These are phyloP conservation scores for Xylariaceae sp. DNA, from an alignment of 2,329 filamentous ascomycete species.

Conservation along the genomic window DNA sequence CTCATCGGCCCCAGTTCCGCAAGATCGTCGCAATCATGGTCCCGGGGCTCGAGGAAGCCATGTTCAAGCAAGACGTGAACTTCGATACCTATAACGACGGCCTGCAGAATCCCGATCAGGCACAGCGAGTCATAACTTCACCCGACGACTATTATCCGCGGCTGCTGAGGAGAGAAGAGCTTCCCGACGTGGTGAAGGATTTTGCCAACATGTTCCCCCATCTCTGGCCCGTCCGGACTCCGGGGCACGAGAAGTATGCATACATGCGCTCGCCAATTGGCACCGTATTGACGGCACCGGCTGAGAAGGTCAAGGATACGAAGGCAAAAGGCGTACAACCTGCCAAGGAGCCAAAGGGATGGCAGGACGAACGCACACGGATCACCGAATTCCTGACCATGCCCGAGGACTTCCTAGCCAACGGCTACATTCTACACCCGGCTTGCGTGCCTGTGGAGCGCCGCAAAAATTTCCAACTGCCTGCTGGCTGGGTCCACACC, in stretches of 20 bases:
- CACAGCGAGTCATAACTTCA: constrained; percentile 31
- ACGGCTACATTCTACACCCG: constrained; percentile 80
- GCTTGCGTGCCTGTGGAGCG: constrained; percentile 60
- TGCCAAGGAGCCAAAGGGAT: constrained; percentile 55
- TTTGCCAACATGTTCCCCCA: constrained; percentile 79
- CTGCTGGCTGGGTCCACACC: constrained; percentile 79
- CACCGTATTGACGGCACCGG: constrained; percentile 70
- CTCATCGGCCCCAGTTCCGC: constrained; percentile 55
- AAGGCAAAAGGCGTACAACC: constrained; percentile 51
- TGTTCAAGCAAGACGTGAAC: constrained; percentile 64
- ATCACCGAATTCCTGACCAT: constrained; percentile 72
- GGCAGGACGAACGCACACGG: constrained; percentile 69
- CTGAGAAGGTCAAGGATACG: constrained; percentile 62
- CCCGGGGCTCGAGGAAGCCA: constrained; percentile 80
- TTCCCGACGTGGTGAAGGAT: constrained; percentile 51
- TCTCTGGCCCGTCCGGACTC: constrained; percentile 81
- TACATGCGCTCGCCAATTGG: constrained; percentile 82
- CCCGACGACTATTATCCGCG: constrained; percentile 56
- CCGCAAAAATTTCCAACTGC: constrained; percentile 42
- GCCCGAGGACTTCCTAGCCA: constrained; percentile 67
- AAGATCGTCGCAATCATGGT: constrained; percentile 90
- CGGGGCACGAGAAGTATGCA: constrained; percentile 73
- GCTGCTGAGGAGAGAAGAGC: constrained; percentile 39
- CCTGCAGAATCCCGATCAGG: constrained; percentile 20
- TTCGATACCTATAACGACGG: constrained; percentile 37